These are phyloP conservation scores for grape (Vitis vinifera) DNA, from an alignment of 164 flowering plant genomes.

Conservation along the genomic window ASM3070453v1 NC_081812.1:21729501-21730000, in stretches of 20 bases:
- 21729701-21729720: conserved; percentile 97
- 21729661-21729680: conserved; percentile 80
- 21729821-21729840: conserved; percentile 75
- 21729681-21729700: conserved; percentile 74
- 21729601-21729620: not conserved
- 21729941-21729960: conserved; percentile 2
- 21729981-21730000: too few species aligned
- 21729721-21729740: conserved; percentile 76
- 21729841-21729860: conserved; percentile 75
- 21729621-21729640: not conserved
- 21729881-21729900: conserved; percentile 47
- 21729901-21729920: conserved; percentile 75
- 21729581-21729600: not conserved
- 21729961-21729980: not conserved
- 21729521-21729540: too few species aligned
- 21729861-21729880: conserved; percentile 66
- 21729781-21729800: conserved; percentile 68
- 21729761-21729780: conserved; percentile 64
- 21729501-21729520: too few species aligned
- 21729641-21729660: conserved; percentile 1
- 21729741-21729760: conserved; percentile 56
- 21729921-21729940: conserved; percentile 47
- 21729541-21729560: too few species aligned
- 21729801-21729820: conserved; percentile 81
- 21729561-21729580: not conserved